Evolutionary conservation across 106 monocot genomes (phyloP).

Genomic region (Ottelia alismoides): DNA sequence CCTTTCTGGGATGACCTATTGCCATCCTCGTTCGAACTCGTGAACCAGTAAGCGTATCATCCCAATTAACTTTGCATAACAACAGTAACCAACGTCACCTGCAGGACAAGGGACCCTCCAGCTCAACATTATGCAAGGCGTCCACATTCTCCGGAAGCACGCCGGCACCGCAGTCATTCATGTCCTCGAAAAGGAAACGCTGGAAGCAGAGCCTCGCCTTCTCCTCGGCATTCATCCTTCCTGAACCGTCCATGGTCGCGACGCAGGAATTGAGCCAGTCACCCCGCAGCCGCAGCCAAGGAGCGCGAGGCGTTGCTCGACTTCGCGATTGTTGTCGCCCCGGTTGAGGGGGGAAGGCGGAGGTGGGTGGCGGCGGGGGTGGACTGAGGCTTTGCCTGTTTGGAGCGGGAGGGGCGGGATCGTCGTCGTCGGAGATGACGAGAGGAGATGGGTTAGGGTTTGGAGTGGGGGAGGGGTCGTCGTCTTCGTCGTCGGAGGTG

Average conservation of each 20-base stretch:
- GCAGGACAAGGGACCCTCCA: conserved; percentile 84
- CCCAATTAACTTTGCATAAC: no score
- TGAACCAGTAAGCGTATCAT: no score
- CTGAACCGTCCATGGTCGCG: conserved; percentile 12
- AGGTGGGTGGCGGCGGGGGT: neutral
- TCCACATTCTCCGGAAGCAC: conserved; percentile 62
- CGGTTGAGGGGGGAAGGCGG: neutral
- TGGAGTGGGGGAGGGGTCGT: conserved; percentile 8
- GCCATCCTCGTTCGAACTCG: no score
- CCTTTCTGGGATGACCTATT: no score
- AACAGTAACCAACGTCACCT: no score
- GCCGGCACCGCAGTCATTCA: conserved; percentile 63
- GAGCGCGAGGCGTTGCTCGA: conserved; percentile 36
- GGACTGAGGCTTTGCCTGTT: neutral
- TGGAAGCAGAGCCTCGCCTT: conserved; percentile 76
- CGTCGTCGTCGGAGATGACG: conserved; percentile 57
- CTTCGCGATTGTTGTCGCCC: neutral
- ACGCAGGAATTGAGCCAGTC: conserved; percentile 66
- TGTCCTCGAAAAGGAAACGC: conserved; percentile 64
- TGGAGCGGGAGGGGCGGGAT: neutral
- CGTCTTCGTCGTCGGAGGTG: conserved; percentile 50
- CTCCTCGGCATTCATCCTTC: conserved; percentile 15
- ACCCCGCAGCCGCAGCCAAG: conserved; percentile 46
- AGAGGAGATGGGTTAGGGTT: conserved; percentile 14
- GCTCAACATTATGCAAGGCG: conserved; percentile 41